A percentile compares a stretch with the other conserved stretches of the same genome.
Evolutionary conservation across 2,329 filamentous ascomycete species (phyloP).

Genomic region (Hypoxylon sp.): DNA sequence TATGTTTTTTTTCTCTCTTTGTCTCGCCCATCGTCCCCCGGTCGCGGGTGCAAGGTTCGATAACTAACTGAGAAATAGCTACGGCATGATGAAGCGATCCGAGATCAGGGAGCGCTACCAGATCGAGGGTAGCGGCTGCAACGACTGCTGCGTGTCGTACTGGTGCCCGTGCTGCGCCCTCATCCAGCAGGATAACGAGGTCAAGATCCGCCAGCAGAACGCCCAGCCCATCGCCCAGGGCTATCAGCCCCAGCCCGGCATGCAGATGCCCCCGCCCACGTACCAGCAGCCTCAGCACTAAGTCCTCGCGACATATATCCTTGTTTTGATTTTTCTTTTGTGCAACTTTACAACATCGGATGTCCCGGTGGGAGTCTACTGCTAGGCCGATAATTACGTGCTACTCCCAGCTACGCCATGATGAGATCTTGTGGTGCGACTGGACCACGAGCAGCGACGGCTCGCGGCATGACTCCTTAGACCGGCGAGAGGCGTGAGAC

Average conservation of each 20-base stretch:
- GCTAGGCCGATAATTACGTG: too few species aligned
- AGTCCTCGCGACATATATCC: background rate
- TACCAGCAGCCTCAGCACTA: conserved; percentile 33
- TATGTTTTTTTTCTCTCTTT: conserved; percentile 33
- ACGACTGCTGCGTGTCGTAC: conserved; percentile 52
- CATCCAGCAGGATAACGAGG: conserved; percentile 57
- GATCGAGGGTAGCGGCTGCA: conserved; percentile 52
- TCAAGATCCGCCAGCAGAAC: conserved; percentile 39
- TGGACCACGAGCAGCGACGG: background rate
- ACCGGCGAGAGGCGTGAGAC: too few species aligned
- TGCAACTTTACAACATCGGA: background rate
- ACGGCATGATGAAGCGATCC: conserved; percentile 53
- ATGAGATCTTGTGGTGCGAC: too few species aligned
- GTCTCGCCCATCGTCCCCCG: background rate
- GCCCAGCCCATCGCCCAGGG: conserved; percentile 38
- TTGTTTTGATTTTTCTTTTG: background rate
- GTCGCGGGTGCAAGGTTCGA: background rate
- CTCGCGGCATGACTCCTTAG: too few species aligned
- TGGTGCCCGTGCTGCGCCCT: conserved; percentile 57
- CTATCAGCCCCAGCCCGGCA: conserved; percentile 45
- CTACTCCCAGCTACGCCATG: too few species aligned
- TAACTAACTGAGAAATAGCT: conserved; percentile 42
- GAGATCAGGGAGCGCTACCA: conserved; percentile 54
- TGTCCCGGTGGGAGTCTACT: background rate
- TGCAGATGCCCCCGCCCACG: conserved; percentile 42